Evolutionary conservation across 139 green algal species (phyloP).

Genomic region (Chlamydomonas asymmetrica): DNA sequence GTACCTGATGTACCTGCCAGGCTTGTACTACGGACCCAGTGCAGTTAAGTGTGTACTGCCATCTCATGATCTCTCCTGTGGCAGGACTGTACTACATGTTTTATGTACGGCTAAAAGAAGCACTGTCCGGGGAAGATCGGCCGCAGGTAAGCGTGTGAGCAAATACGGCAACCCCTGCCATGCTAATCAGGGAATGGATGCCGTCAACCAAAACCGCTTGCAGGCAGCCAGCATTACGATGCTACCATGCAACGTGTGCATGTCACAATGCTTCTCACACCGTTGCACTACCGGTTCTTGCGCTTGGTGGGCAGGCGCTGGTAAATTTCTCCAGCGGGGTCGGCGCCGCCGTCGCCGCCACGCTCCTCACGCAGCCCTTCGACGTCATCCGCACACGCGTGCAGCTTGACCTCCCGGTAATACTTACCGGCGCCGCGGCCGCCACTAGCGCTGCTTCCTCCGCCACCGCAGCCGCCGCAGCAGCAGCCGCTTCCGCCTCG

Average conservation of each 20-base stretch:
- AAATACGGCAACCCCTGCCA: no score
- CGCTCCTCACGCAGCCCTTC: conserved; percentile 82
- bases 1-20: no score
- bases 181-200: no score
- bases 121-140: not conserved
- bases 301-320: no score
- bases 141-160: conserved; percentile 17
- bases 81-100: conserved; percentile 91
- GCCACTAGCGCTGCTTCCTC: not conserved
- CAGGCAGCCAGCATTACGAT: no score
- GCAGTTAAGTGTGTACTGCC: no score
- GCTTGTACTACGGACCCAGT: no score
- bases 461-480: conserved; percentile 4
- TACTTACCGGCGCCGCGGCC: not conserved
- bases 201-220: no score
- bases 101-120: conserved; percentile 67
- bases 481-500: no score
- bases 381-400: conserved; percentile 85
- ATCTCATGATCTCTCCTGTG: not conserved
- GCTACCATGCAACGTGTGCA: no score
- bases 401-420: conserved; percentile 64
- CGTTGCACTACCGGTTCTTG: no score
- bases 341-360: conserved; percentile 74
- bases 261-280: no score
- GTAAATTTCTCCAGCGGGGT: conserved; percentile 76